phyloP scores from a whole-genome alignment of 208 protist species.

The Leishmania martiniquensis region DNA sequence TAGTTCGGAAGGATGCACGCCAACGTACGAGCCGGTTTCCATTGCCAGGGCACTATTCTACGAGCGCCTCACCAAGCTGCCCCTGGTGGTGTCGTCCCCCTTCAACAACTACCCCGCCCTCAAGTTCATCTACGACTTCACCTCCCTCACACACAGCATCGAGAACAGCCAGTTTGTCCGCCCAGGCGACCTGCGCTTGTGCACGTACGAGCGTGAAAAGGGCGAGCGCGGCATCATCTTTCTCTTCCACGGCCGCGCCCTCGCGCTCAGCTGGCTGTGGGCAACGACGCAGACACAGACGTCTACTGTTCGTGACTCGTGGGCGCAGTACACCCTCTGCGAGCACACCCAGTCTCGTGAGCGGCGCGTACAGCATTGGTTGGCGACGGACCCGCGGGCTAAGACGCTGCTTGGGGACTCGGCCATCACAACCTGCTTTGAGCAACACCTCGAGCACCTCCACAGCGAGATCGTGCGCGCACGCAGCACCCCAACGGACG shows the following conservation, averaged over 20 bases:
- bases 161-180: constrained; percentile 2
- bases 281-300: constrained; percentile 33
- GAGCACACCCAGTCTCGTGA: constrained; percentile 53
- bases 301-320: constrained; percentile 38
- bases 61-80: constrained; percentile 30
- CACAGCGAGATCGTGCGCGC: constrained; percentile 70
- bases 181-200: constrained; percentile 31
- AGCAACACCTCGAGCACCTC: constrained; percentile 47
- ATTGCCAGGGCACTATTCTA: constrained; percentile 42
- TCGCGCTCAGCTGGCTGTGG: constrained; percentile 49
- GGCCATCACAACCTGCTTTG: constrained; percentile 40
- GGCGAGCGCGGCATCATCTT: constrained; percentile 46
- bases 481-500: constrained; percentile 43
- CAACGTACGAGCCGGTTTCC: constrained; percentile 12
- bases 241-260: constrained; percentile 39
- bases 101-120: constrained; percentile 79
- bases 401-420: constrained; percentile 41
- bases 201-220: constrained; percentile 38
- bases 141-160: constrained; percentile 35
- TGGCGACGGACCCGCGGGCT: constrained; percentile 36
- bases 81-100: constrained; percentile 35
- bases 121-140: constrained; percentile 72
- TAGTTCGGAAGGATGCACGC: background rate
- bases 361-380: constrained; percentile 42
- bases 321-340: constrained; percentile 66